Conservation (phyloP, 306 rosid genomes). For the Lathyrus tuberosus region DNA sequence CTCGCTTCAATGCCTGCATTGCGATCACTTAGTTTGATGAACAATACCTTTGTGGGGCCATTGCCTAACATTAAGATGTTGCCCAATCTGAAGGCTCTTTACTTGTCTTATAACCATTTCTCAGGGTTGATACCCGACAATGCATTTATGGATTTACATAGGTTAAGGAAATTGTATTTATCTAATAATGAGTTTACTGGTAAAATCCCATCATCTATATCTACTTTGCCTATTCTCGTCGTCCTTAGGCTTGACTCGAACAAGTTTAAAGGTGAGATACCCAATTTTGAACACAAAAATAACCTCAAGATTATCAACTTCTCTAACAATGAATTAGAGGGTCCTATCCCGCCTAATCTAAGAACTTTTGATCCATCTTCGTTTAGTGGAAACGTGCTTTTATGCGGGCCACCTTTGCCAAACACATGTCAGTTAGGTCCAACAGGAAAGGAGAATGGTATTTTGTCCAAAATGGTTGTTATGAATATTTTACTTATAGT, state of each 20-base stretch:
- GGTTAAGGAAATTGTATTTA: constrained; percentile 57
- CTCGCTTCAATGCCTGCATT: constrained; percentile 48
- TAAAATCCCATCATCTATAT: constrained; percentile 71
- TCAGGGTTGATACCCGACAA: constrained; percentile 71
- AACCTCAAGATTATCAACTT: constrained; percentile 52
- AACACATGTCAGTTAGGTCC: constrained; percentile 38
- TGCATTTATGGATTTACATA: constrained; percentile 55
- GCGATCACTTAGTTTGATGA: constrained; percentile 68
- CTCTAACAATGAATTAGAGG: constrained; percentile 67
- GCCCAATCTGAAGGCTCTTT: constrained; percentile 53
- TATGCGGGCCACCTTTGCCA: constrained; percentile 72
- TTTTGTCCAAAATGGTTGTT: not conserved
- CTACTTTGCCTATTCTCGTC: constrained; percentile 53
- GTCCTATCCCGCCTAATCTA: constrained; percentile 69
- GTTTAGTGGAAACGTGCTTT: constrained; percentile 60
- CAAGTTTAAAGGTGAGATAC: constrained; percentile 78
- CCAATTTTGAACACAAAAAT: constrained; percentile 44
- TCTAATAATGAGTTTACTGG: constrained; percentile 66
- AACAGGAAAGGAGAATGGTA: too few species aligned
- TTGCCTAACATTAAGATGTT: constrained; percentile 56
- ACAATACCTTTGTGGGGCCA: constrained; percentile 74
- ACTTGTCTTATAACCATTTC: constrained; percentile 70
- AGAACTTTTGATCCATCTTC: constrained; percentile 39
- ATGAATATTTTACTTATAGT: constrained; percentile 46
- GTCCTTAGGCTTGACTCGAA: constrained; percentile 63